Evolutionary conservation across 768 basidiomycete species (phyloP).

Genomic region (Exsudoporus frostii): DNA sequence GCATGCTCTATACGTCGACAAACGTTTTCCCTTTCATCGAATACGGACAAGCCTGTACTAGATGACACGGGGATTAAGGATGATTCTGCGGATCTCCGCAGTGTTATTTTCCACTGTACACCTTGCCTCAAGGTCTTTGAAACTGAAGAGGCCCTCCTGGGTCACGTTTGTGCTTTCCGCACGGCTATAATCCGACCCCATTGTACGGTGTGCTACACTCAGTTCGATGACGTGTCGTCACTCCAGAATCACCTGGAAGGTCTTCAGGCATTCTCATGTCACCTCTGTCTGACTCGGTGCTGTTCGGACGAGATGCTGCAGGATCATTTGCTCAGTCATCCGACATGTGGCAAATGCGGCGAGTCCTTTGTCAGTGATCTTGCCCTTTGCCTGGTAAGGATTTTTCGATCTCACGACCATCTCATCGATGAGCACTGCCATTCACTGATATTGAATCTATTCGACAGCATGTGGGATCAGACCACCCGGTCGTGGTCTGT

Average conservation of each 20-base stretch:
- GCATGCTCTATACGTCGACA: conserved; percentile 9
- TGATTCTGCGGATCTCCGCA: not conserved
- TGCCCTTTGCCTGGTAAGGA: conserved; percentile 21
- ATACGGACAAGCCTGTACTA: not conserved
- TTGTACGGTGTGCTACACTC: conserved; percentile 21
- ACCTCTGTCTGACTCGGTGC: conserved; percentile 16
- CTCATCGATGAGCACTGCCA: not conserved
- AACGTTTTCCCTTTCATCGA: not conserved
- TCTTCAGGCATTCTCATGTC: conserved; percentile 15
- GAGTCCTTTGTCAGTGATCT: conserved; percentile 17
- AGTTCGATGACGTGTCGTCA: conserved; percentile 16
- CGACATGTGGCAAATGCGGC: conserved; percentile 23
- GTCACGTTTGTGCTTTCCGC: conserved; percentile 17
- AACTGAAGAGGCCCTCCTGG: conserved; percentile 1
- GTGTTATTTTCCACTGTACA: conserved; percentile 7
- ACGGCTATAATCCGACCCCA: conserved; percentile 12
- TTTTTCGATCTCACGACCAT: not conserved
- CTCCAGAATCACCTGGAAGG: conserved; percentile 20
- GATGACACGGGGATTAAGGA: not conserved
- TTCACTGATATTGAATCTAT: not conserved
- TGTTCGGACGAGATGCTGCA: conserved; percentile 26
- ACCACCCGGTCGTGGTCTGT: conserved; percentile 26
- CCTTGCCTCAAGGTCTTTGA: conserved; percentile 18
- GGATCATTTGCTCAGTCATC: conserved; percentile 25
- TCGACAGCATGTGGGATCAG: conserved; percentile 21